These are phyloP conservation scores for Veloporphyrellus conicus DNA, from an alignment of 1,284 basidiomycete genomes.

Conservation along the genomic window DNA sequence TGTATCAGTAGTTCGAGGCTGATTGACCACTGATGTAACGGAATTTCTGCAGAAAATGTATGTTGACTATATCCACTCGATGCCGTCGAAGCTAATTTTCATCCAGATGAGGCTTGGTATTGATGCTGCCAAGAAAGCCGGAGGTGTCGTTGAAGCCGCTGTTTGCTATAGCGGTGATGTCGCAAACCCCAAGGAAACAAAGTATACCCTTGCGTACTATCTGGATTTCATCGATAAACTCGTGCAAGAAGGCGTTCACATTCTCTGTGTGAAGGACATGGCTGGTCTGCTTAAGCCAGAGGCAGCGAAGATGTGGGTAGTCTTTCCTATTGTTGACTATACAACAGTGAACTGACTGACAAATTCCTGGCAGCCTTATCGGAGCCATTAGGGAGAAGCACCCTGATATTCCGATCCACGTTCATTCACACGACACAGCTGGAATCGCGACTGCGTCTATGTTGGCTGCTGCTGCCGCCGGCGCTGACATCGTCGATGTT, in stretches of 20 bases:
- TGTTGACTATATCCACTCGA: constrained; percentile 13
- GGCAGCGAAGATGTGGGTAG: constrained; percentile 77
- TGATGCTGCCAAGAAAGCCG: constrained; percentile 99
- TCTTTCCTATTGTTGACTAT: constrained; percentile 3
- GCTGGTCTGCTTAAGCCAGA: constrained; percentile 95
- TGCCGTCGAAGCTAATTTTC: constrained; percentile 13
- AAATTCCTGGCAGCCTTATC: constrained; percentile 60
- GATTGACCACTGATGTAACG: constrained; percentile 8
- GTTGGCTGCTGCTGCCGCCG: constrained; percentile 92
- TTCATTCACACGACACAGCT: constrained; percentile 99
- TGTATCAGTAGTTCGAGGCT: constrained; percentile 11
- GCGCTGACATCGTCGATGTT: constrained; percentile 97
- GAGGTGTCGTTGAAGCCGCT: constrained; percentile 95
- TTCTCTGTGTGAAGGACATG: constrained; percentile 99
- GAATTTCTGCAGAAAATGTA: constrained; percentile 55
- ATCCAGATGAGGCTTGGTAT: constrained; percentile 89
- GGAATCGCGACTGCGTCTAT: constrained; percentile 97
- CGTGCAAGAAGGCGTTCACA: constrained; percentile 93
- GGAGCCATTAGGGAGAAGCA: constrained; percentile 93
- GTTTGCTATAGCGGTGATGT: constrained; percentile 99
- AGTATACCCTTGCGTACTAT: constrained; percentile 99
- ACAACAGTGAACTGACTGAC: constrained; percentile 4
- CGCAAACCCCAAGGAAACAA: constrained; percentile 90
- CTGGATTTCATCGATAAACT: constrained; percentile 93
- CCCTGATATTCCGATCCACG: constrained; percentile 97